These are phyloP conservation scores for Neopestalotiopsis rosae DNA, from an alignment of 2,329 filamentous ascomycete species.

Conservation along the genomic window DNA sequence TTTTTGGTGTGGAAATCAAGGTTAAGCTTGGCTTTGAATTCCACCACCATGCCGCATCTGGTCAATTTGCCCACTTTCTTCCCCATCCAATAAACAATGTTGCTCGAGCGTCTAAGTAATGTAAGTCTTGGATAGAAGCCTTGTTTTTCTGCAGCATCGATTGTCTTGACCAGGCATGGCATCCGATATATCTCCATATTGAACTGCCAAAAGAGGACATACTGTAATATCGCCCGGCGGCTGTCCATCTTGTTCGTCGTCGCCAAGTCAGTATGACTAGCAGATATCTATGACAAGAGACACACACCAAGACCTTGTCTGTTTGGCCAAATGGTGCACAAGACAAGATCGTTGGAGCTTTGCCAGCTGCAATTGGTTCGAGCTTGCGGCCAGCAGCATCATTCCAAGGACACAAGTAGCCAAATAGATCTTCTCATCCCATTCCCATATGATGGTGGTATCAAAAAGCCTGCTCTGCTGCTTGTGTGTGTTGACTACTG, in stretches of 20 bases:
- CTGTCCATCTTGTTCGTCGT: background rate
- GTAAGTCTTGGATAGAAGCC: background rate
- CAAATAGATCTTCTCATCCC: background rate
- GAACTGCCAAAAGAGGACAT: background rate
- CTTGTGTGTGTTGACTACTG: background rate
- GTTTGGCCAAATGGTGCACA: background rate
- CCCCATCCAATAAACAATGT: background rate
- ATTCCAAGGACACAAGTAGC: background rate
- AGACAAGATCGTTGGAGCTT: background rate
- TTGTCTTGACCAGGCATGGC: background rate
- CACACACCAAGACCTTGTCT: too few relatives aligned
- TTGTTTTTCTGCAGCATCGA: background rate
- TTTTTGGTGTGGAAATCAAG: background rate
- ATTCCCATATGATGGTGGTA: background rate
- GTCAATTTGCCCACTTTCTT: slow-evolving; percentile 14
- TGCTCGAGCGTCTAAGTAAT: background rate
- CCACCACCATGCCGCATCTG: background rate
- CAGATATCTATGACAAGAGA: too few relatives aligned
- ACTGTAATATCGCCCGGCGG: background rate
- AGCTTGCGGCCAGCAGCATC: background rate
- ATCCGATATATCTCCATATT: background rate
- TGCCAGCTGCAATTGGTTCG: background rate
- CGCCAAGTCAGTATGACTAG: background rate
- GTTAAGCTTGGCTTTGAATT: too few relatives aligned
- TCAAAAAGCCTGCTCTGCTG: background rate